These are phyloP conservation scores for Mortierella sp. DNA, from an alignment of 371 early-diverging fungal genomes.

Conservation along the genomic window DNA sequence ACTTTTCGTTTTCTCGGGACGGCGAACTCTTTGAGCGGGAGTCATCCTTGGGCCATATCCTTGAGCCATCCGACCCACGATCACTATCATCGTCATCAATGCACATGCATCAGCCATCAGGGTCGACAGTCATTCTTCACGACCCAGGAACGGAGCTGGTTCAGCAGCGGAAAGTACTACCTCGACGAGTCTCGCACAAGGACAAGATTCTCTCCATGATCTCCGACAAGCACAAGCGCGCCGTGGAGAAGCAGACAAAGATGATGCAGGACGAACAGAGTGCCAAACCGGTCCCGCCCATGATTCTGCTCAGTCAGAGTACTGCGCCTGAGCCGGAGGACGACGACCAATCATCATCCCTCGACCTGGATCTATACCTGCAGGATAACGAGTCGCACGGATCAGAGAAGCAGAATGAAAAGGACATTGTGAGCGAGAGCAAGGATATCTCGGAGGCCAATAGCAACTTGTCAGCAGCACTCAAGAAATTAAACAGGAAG, in stretches of 20 bases:
- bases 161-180: conserved; percentile 36
- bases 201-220: conserved; percentile 49
- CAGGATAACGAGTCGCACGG: conserved; percentile 13
- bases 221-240: conserved; percentile 48
- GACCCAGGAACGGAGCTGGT: conserved; percentile 46
- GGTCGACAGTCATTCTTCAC: conserved; percentile 46
- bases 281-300: conserved; percentile 42
- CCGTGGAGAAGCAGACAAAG: conserved; percentile 42
- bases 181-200: conserved; percentile 41
- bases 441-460: conserved; percentile 17
- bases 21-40: conserved; percentile 49
- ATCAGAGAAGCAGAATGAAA: conserved; percentile 12
- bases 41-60: background rate
- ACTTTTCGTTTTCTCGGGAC: conserved; percentile 46
- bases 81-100: conserved; percentile 11
- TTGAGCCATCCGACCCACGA: conserved; percentile 13
- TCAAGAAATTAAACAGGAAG: conserved; percentile 35
- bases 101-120: conserved; percentile 33
- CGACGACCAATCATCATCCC: background rate
- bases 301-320: conserved; percentile 56
- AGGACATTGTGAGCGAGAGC: background rate
- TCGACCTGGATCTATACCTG: background rate
- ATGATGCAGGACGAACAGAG: conserved; percentile 33
- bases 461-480: conserved; percentile 13
- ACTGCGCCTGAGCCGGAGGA: conserved; percentile 21